Evolutionary conservation across 2,329 filamentous ascomycete species (phyloP), one percentile per base, ranked within the genome.

Genomic region (Aspergillus melleus): DNA sequence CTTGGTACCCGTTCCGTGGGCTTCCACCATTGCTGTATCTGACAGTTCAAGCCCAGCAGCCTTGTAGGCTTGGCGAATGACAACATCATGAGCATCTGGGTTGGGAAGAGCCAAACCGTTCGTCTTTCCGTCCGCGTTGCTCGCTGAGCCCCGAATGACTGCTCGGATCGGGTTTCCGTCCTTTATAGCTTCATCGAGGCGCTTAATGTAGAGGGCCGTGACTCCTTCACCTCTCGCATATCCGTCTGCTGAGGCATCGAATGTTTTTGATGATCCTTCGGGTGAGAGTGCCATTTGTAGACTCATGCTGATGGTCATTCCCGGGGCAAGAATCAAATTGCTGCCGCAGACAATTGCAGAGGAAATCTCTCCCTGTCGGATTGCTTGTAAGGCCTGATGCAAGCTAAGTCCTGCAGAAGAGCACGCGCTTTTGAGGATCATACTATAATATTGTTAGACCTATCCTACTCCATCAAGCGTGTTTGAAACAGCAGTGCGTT

Each of bases 361-460:
- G 0, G 51, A 16, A 26, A 53, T 57, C 14, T 44, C 52, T 12
- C 61, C 55, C 6, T n/a, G 19, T 8, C 42, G 39, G 52, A 64
- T 6, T 71, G 57, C 6, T 63, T 64, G 72, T 69, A 54, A 70
- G 11, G 66, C 66, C 14, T 61, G 57, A 46, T 79, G 66, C 1
- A 79, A 42, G 16, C 57, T 10, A 54, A 67, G 1, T 66, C 60
- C 4, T 77, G 44, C 0, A 0, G 76, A 70, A 0, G 76, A 78
- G 50, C 78, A 78, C 0, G 69, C 78, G 0, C 77, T 79, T 14
- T 71, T 65, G 8, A 77, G 62, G 1, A 61, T 67, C 54, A 72
- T 62, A 54, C 71, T 73, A 1, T 42, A 0, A 6, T 1, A 2
- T 1, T 1, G 36, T 42, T 42, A 42, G 16, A n/a, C 6, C 3